Base-by-base conservation (phyloP, 148 eudicot species). In the Diospyros kaki region DNA sequence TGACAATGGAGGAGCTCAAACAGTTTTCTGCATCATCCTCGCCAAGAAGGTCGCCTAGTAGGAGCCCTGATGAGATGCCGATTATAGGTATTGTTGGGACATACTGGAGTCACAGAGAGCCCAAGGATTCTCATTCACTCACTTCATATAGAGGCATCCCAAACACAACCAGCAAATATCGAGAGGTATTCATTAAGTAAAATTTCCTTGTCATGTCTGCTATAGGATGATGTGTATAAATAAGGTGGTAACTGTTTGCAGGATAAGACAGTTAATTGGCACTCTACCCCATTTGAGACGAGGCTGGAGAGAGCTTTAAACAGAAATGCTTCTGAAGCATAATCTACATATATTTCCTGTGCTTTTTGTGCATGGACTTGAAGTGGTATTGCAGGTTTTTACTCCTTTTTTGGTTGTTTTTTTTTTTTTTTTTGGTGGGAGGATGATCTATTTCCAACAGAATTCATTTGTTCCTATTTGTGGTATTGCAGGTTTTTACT, bases 251-350 rank as follows among this genome's bases (percentile, higher is more conserved):
- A 56, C 18, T 86, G 70, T 70, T 15, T 87, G 86, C 98, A 94
- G 97, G 95, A 94, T 78, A 83, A 90, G 83, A 87, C 68, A 78
- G 97, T 91, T 72, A 87, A 84, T 66, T 93, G 98, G 94, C 96
- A 93, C 75, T 85, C 93, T 12, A 89, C 94, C 55, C 96, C 98
- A 17, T 93, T 91, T 5, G 95, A 89, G 83, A 87, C 95, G 17
- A 89, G 98, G 81, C 74, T 91, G 84, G 95, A 91, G 81, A 85
- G 88, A 82, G 98, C 98, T 80, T 81, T 94, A 71, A 87, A 83
- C 73, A 73, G 74, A 77, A 89, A 78, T 61, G 80, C 83, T 74
- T 82, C 83, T 51, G 72, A 66, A 76, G 74, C 66, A 73, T 66
- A 64, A 41, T 58, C n/a, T 90, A n/a, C 28, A 5, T 41, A 52